phyloP scores from a whole-genome alignment of 345 rosid genomes.

The Aethionema arabicum region DNA sequence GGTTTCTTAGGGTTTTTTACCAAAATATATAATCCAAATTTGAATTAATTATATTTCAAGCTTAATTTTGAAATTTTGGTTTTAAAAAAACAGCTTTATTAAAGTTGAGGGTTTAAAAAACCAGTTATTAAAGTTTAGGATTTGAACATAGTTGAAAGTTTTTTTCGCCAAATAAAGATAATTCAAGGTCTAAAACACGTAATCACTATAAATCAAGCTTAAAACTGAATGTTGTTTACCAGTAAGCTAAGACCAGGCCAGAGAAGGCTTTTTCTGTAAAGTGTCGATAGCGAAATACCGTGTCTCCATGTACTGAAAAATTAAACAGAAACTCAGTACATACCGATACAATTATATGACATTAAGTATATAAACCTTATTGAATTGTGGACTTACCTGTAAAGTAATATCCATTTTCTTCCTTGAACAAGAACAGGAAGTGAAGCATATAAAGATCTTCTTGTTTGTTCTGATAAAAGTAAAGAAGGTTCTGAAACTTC shows the following conservation, averaged over 20 bases:
- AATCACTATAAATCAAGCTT: slow-evolving; percentile 9
- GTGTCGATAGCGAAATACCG: slow-evolving; percentile 86
- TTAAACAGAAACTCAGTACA: slow-evolving; percentile 20
- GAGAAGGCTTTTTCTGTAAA: slow-evolving; percentile 89
- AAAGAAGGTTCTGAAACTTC: slow-evolving; percentile 76
- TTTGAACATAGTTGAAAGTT: no score
- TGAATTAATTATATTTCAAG: no score
- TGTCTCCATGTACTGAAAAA: slow-evolving; percentile 92
- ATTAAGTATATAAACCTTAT: no score
- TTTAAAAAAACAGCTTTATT: no score
- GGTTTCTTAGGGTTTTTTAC: no score
- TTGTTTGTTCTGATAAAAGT: slow-evolving; percentile 69
- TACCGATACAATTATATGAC: slow-evolving; percentile 3
- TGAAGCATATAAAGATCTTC: slow-evolving; percentile 57
- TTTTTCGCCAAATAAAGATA: no score
- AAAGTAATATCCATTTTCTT: slow-evolving; percentile 90
- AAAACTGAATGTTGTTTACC: slow-evolving; percentile 42
- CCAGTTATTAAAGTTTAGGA: no score
- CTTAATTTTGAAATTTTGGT: no score
- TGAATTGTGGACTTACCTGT: slow-evolving; percentile 52
- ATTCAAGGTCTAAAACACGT: no score
- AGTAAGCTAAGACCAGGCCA: slow-evolving; percentile 96
- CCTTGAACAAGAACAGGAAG: slow-evolving; percentile 91
- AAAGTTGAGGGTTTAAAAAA: no score
- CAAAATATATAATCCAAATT: no score